phyloP scores from a whole-genome alignment of 2,329 filamentous ascomycete genomes.

The Arthrobotrys conoides region DNA sequence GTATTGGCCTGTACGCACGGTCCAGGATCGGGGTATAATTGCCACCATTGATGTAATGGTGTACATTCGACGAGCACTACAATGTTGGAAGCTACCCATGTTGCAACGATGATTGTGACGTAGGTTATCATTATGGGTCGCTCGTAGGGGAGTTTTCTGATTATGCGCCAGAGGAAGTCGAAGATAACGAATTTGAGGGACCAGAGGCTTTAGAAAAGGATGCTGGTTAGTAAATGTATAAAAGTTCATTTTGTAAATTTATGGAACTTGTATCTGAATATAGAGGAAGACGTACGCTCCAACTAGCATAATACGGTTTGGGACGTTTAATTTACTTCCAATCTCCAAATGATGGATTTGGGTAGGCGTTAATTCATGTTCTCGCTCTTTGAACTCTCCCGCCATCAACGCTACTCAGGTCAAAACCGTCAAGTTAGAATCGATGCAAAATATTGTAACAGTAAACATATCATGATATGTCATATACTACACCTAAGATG shows the following conservation, averaged over 20 bases:
- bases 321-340: slow-evolving; percentile 36
- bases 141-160: slow-evolving; percentile 54
- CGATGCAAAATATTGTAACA: background rate
- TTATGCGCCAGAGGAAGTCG: slow-evolving; percentile 56
- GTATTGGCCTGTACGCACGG: slow-evolving; percentile 44
- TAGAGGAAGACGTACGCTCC: slow-evolving; percentile 15
- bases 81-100: slow-evolving; percentile 35
- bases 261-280: too few relatives aligned
- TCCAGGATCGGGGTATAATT: slow-evolving; percentile 41
- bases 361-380: background rate
- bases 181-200: slow-evolving; percentile 57
- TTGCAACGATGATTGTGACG: background rate
- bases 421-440: too few relatives aligned
- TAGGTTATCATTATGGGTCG: slow-evolving; percentile 30
- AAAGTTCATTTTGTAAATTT: too few relatives aligned
- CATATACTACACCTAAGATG: too few relatives aligned
- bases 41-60: slow-evolving; percentile 42
- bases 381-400: slow-evolving; percentile 6
- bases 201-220: slow-evolving; percentile 35
- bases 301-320: slow-evolving; percentile 34
- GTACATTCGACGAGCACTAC: slow-evolving; percentile 32
- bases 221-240: background rate
- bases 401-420: slow-evolving; percentile 9
- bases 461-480: too few relatives aligned
- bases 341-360: slow-evolving; percentile 17